phyloP scores from a whole-genome alignment of 2,329 filamentous ascomycete genomes.

The Apiospora sp. region DNA sequence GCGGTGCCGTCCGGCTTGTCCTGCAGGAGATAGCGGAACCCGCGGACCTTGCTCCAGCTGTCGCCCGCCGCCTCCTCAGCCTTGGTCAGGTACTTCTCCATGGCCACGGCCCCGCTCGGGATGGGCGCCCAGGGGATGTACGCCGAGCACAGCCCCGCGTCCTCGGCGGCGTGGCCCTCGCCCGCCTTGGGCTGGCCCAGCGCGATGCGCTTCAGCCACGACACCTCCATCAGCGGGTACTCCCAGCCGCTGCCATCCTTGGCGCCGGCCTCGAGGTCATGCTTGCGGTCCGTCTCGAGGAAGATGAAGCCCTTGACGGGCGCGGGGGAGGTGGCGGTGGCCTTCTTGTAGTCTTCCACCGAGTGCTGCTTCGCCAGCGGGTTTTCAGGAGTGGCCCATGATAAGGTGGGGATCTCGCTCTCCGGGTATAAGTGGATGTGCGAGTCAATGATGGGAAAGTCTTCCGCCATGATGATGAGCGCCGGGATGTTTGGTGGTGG shows the following conservation, averaged over 20 bases:
- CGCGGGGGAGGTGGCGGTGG: slow-evolving; percentile 45
- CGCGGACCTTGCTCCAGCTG: slow-evolving; percentile 74
- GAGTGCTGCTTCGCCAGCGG: slow-evolving; percentile 71
- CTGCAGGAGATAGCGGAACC: slow-evolving; percentile 85
- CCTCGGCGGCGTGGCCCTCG: slow-evolving; percentile 63
- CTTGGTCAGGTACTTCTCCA: slow-evolving; percentile 71
- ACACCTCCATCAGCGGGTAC: slow-evolving; percentile 75
- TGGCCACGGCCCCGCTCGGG: slow-evolving; percentile 64
- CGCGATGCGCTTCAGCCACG: slow-evolving; percentile 71
- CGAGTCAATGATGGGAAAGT: slow-evolving; percentile 78
- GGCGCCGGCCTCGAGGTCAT: slow-evolving; percentile 58
- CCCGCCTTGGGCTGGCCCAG: slow-evolving; percentile 63
- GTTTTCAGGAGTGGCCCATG: slow-evolving; percentile 70
- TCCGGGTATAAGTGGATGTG: slow-evolving; percentile 89
- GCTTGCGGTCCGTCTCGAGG: slow-evolving; percentile 80
- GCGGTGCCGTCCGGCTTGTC: slow-evolving; percentile 74
- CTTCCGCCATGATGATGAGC: slow-evolving; percentile 36
- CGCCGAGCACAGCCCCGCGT: slow-evolving; percentile 67
- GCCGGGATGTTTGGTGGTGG: background rate
- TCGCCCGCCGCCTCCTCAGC: slow-evolving; percentile 69
- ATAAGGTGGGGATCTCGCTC: slow-evolving; percentile 70
- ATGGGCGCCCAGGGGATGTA: slow-evolving; percentile 90
- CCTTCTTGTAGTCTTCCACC: slow-evolving; percentile 66
- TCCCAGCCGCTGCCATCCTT: slow-evolving; percentile 66
- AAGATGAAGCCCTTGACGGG: slow-evolving; percentile 77